phyloP scores from a whole-genome alignment of 139 green algal species.

The Dunaliella sp. region DNA sequence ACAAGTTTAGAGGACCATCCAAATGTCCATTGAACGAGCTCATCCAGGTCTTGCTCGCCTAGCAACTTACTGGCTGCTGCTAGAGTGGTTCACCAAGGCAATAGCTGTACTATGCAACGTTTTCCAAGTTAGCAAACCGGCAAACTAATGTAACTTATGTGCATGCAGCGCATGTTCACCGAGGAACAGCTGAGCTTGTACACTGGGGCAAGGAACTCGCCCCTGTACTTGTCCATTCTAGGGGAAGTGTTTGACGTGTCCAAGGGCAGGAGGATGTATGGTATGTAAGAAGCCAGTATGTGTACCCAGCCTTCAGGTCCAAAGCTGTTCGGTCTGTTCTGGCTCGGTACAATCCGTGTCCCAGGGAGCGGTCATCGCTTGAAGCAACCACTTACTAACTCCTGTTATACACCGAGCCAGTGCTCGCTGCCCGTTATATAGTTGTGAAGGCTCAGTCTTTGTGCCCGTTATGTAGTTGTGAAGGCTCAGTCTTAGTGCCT shows the following conservation, averaged over 20 bases:
- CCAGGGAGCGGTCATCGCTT: background rate
- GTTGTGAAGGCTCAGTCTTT: background rate
- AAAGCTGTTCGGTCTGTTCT: background rate
- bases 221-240: conserved; percentile 57
- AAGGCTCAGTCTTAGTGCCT: no score
- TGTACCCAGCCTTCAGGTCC: no score
- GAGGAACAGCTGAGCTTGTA: conserved; percentile 46
- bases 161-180: conserved; percentile 48
- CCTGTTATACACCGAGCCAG: no score
- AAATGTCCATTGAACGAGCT: background rate
- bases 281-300: no score
- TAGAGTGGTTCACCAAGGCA: no score
- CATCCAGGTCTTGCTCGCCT: background rate
- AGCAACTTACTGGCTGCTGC: no score
- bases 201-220: conserved; percentile 25
- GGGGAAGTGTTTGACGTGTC: conserved; percentile 77
- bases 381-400: background rate
- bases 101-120: no score
- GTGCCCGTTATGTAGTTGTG: no score
- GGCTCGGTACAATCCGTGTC: background rate
- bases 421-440: no score
- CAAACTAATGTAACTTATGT: background rate
- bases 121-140: no score
- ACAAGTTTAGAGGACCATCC: background rate
- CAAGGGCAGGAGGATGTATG: conserved; percentile 25